A percentile compares a stretch with the other conserved stretches of the same genome.
Conservation (phyloP, 257 asterid species). For the Solanum chilense region DNA sequence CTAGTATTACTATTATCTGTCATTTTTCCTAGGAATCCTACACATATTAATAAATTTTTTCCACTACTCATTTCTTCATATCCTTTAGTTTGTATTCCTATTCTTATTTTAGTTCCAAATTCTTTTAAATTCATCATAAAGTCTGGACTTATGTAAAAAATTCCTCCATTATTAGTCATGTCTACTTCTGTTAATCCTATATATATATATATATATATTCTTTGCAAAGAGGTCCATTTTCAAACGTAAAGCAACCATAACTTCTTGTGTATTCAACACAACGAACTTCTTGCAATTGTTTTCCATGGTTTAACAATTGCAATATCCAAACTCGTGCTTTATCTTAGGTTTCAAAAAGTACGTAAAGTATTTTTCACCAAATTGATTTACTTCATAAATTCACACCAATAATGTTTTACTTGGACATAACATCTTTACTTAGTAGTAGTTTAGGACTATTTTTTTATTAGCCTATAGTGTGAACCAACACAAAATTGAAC, state of each 20-base stretch:
- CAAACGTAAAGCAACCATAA: neutral
- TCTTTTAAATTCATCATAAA: no score
- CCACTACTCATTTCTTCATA: no score
- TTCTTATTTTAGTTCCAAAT: no score
- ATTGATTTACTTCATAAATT: neutral
- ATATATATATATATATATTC: neutral
- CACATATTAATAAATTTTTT: no score
- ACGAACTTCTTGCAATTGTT: neutral
- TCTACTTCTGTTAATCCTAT: no score
- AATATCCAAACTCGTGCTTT: neutral
- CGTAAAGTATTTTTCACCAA: neutral
- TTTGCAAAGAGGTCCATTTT: neutral
- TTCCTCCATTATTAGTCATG: no score
- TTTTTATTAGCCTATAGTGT: neutral
- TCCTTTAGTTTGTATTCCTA: no score
- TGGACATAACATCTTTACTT: neutral
- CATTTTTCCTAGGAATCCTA: no score
- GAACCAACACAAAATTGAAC: no score
- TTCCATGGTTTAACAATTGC: neutral
- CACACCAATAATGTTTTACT: neutral
- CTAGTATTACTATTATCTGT: no score
- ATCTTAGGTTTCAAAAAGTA: neutral
- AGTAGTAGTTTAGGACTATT: neutral
- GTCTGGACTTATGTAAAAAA: no score
- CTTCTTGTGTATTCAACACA: neutral